Conservation (phyloP, 768 basidiomycete species). For the Leccinellum luteum region DNA sequence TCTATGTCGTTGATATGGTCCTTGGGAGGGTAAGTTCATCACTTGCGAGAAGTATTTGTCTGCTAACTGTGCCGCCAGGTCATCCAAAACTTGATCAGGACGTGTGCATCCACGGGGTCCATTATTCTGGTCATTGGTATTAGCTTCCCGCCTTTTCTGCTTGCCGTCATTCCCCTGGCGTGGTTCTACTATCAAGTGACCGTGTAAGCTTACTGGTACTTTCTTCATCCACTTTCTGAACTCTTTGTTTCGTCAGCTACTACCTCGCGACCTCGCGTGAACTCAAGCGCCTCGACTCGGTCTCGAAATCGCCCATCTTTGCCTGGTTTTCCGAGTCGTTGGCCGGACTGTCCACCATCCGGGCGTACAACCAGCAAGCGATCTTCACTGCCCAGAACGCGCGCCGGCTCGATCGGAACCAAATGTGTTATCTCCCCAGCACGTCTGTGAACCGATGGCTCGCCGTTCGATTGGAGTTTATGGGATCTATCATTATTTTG, state of each 20-base stretch:
- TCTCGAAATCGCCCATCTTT: slow-evolving; percentile 89
- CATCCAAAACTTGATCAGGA: slow-evolving; percentile 69
- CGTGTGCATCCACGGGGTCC: slow-evolving; percentile 52
- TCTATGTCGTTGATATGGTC: slow-evolving; percentile 81
- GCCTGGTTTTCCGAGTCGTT: slow-evolving; percentile 81
- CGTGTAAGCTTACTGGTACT: slow-evolving; percentile 45
- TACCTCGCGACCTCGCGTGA: slow-evolving; percentile 86
- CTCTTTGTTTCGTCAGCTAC: slow-evolving; percentile 48
- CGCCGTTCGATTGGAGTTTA: slow-evolving; percentile 78
- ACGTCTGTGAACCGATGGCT: slow-evolving; percentile 83
- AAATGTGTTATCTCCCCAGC: slow-evolving; percentile 72
- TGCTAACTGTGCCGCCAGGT: slow-evolving; percentile 32
- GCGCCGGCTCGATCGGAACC: slow-evolving; percentile 79
- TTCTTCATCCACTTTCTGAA: background rate
- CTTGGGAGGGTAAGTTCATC: slow-evolving; percentile 52
- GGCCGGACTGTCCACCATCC: slow-evolving; percentile 77
- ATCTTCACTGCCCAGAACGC: slow-evolving; percentile 69
- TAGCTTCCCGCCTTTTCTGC: slow-evolving; percentile 79
- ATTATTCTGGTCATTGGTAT: slow-evolving; percentile 71
- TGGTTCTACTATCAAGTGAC: slow-evolving; percentile 83
- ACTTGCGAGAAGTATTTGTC: accelerated
- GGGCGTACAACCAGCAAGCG: slow-evolving; percentile 70
- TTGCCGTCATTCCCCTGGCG: slow-evolving; percentile 71
- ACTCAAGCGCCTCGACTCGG: slow-evolving; percentile 84
- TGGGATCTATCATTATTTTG: slow-evolving; percentile 79